Percentiles rank a stretch among this genome's conserved stretches.
Conservation (phyloP, 208 protist species). For the Angomonas ambiguus region DNA sequence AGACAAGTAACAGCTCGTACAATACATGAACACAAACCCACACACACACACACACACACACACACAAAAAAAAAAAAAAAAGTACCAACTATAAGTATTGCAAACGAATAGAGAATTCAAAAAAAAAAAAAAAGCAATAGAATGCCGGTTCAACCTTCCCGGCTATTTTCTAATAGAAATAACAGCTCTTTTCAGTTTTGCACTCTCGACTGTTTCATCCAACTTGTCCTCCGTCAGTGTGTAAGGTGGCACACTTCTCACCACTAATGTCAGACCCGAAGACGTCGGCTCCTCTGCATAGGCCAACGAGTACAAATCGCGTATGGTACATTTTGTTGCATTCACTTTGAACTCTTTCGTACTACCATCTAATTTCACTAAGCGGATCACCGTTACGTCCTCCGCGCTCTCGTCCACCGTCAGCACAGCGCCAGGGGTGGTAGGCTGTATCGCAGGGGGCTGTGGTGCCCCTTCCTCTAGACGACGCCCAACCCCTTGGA, state of each 20-base stretch:
- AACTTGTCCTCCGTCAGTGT: slow-evolving; percentile 27
- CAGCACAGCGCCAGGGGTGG: not conserved
- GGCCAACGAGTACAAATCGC: slow-evolving; percentile 65
- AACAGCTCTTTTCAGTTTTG: slow-evolving; percentile 54
- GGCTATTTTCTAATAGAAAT: slow-evolving; percentile 35
- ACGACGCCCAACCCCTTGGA: slow-evolving; percentile 54
- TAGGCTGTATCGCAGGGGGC: not conserved
- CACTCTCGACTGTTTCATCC: slow-evolving; percentile 44
- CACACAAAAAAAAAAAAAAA: slow-evolving; percentile 11
- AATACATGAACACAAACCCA: not conserved
- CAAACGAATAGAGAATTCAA: not conserved
- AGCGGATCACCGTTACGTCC: slow-evolving; percentile 44
- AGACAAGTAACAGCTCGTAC: not conserved
- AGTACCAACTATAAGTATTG: too few species aligned
- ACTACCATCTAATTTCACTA: slow-evolving; percentile 60
- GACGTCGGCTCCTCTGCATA: slow-evolving; percentile 34
- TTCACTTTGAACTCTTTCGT: slow-evolving; percentile 66
- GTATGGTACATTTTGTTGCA: slow-evolving; percentile 64
- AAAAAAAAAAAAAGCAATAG: slow-evolving; percentile 16
- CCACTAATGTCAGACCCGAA: slow-evolving; percentile 41
- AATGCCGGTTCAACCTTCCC: slow-evolving; percentile 4
- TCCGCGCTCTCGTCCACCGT: slow-evolving; percentile 23
- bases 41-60: not conserved
- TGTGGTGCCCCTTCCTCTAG: slow-evolving; percentile 20
- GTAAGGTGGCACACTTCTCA: slow-evolving; percentile 66